phyloP scores from a whole-genome alignment of 2,329 filamentous ascomycete genomes.

The Pestalotiopsis sp. region DNA sequence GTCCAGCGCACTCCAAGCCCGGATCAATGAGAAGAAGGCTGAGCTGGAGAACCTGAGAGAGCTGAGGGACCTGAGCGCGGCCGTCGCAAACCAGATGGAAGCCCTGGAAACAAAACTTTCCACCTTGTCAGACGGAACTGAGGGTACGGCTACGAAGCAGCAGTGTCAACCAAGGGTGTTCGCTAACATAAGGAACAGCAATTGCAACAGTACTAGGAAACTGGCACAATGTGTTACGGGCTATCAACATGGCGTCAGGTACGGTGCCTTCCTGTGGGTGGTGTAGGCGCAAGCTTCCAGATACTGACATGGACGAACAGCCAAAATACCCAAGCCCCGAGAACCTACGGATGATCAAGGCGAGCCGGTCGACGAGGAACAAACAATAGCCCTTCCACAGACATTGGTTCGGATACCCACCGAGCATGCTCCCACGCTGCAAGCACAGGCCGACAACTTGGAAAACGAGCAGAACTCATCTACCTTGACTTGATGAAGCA shows the following conservation, averaged over 20 bases:
- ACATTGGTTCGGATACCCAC: constrained; percentile 85
- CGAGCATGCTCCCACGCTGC: constrained; percentile 69
- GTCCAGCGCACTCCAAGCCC: constrained; percentile 70
- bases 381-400: constrained; percentile 68
- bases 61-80: constrained; percentile 76
- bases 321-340: constrained; percentile 68
- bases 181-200: constrained; percentile 47
- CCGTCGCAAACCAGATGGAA: constrained; percentile 81
- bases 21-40: constrained; percentile 83
- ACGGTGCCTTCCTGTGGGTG: constrained; percentile 32
- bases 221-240: constrained; percentile 84
- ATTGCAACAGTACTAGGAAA: constrained; percentile 85
- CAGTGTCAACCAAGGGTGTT: constrained; percentile 20
- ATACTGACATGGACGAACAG: constrained; percentile 40
- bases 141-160: constrained; percentile 54
- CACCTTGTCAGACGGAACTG: constrained; percentile 79
- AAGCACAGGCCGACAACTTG: constrained; percentile 60
- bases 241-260: constrained; percentile 87
- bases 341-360: constrained; percentile 37
- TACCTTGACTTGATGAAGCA: constrained; percentile 6
- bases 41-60: constrained; percentile 81
- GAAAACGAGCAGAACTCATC: constrained; percentile 42
- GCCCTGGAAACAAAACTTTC: constrained; percentile 75
- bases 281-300: constrained; percentile 14
- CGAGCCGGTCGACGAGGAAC: constrained; percentile 39